Conservation (phyloP, 1,139 yeast genomes). For the Dujonia santamariae region DNA sequence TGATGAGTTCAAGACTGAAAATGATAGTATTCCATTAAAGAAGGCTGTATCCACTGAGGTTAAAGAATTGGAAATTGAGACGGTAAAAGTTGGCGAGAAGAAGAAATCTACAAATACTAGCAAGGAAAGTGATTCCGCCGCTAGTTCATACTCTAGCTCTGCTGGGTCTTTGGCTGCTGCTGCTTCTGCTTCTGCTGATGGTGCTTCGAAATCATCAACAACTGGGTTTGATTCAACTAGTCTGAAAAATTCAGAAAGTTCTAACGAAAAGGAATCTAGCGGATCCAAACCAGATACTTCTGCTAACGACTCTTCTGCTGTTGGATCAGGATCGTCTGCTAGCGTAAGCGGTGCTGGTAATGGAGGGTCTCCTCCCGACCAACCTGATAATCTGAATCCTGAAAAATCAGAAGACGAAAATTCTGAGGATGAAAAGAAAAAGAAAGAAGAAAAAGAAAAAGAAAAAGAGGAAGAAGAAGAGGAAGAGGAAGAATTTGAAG, state of each 20-base stretch:
- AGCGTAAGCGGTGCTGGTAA: not conserved
- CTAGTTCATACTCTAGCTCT: too few relatives aligned
- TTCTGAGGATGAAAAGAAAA: not conserved
- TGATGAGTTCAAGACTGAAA: constrained; percentile 11
- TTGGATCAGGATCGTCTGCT: not conserved
- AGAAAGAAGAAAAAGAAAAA: constrained; percentile 3
- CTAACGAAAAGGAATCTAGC: too few relatives aligned
- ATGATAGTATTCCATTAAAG: constrained; percentile 16
- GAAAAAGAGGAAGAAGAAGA: constrained; percentile 11
- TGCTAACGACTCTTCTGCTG: not conserved
- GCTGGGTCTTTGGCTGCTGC: too few relatives aligned
- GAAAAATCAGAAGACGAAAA: not conserved
- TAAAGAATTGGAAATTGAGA: constrained; percentile 8
- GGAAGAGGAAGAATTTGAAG: constrained; percentile 11
- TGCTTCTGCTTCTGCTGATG: too few relatives aligned
- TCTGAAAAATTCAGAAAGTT: too few relatives aligned
- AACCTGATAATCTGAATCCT: not conserved
- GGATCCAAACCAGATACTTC: not conserved
- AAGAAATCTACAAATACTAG: not conserved
- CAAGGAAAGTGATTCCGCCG: not conserved
- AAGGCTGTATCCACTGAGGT: constrained; percentile 13
- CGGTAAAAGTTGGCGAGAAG: not conserved
- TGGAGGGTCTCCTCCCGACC: constrained; percentile 1
- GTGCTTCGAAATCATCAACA: too few relatives aligned
- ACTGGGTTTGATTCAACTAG: too few relatives aligned